A percentile compares a stretch with the other conserved stretches of the same genome.
phyloP scores from a whole-genome alignment of 2,329 filamentous ascomycete genomes.

The Penicillium sp. region DNA sequence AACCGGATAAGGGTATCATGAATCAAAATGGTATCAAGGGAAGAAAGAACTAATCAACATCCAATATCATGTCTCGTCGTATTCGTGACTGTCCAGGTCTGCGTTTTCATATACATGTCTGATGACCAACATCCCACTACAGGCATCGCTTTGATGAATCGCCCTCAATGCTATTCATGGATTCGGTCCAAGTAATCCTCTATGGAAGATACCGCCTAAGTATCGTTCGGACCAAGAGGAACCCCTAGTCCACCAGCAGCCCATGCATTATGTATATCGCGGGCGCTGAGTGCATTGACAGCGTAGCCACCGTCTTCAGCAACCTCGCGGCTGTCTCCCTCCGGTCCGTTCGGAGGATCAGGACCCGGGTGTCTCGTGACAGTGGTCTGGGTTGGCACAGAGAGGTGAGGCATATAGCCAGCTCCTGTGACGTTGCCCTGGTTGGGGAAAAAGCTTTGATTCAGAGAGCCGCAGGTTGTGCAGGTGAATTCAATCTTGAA shows the following conservation, averaged over 20 bases:
- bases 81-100: constrained; percentile 4
- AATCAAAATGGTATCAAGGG: constrained; percentile 8
- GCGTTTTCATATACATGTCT: neutral
- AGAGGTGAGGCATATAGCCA: constrained; percentile 26
- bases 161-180: neutral
- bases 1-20: neutral
- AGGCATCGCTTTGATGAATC: neutral
- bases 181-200: neutral
- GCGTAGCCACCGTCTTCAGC: constrained; percentile 23
- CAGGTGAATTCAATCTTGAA: constrained; percentile 42
- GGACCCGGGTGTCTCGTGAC: constrained; percentile 18
- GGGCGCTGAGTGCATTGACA: constrained; percentile 21
- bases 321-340: constrained; percentile 13
- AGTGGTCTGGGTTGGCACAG: constrained; percentile 17
- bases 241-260: constrained; percentile 25
- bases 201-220: constrained; percentile 2
- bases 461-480: constrained; percentile 35
- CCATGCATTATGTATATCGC: constrained; percentile 29
- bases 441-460: constrained; percentile 38
- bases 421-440: constrained; percentile 33
- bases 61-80: constrained; percentile 13
- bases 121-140: neutral
- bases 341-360: constrained; percentile 17
- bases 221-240: constrained; percentile 24
- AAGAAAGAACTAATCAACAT: constrained; percentile 1